phyloP scores from a whole-genome alignment of 2,329 filamentous ascomycete species.

The Sporothrix humicola region DNA sequence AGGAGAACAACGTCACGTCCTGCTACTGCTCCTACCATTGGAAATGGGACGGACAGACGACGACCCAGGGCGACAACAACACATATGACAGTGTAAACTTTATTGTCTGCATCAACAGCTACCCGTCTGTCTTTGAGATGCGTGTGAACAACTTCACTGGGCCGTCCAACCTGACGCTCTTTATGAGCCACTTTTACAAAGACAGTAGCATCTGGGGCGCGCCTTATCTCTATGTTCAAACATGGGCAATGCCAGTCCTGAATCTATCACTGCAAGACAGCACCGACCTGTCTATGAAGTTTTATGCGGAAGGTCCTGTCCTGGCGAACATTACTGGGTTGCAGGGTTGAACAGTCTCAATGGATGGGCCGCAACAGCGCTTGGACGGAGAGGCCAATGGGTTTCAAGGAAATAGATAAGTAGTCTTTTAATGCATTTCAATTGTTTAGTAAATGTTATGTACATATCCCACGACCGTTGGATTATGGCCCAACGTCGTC shows the following conservation, averaged over 20 bases:
- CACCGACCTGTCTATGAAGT: constrained; percentile 27
- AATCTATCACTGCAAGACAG: constrained; percentile 22
- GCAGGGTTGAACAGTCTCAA: neutral
- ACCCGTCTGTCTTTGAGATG: constrained; percentile 1
- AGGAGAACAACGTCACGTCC: constrained; percentile 2
- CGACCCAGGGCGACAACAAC: neutral
- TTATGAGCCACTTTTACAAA: constrained; percentile 13
- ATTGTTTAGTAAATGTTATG: constrained; percentile 20
- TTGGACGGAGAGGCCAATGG: neutral
- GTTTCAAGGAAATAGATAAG: neutral
- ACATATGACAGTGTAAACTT: neutral
- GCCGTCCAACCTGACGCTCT: neutral
- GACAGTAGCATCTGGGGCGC: constrained; percentile 2
- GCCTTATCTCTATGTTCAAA: constrained; percentile 34
- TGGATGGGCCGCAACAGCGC: neutral
- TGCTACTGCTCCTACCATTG: constrained; percentile 1
- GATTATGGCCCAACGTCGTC: neutral
- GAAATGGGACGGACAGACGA: neutral
- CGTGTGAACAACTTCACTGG: neutral
- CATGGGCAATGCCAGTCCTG: constrained; percentile 32
- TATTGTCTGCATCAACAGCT: neutral
- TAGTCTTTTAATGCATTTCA: neutral
- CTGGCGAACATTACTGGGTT: constrained; percentile 35
- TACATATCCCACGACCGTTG: constrained; percentile 9
- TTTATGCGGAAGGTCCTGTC: constrained; percentile 22